Base-by-base conservation (phyloP, 1,139 yeast genomes). In the Yamadazyma membranifaciens region DNA sequence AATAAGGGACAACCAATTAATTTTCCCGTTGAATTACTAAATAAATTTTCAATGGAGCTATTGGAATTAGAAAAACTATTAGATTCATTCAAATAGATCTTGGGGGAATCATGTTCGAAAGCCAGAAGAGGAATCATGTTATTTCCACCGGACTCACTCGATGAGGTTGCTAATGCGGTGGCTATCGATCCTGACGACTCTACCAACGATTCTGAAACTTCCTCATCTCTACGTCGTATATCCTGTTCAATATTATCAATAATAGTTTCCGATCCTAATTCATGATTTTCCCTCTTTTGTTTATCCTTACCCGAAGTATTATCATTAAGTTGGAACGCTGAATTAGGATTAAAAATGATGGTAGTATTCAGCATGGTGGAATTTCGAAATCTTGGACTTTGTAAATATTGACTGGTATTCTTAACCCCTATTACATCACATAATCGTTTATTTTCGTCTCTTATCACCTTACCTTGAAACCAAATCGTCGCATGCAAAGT, bases 391-490 rank as follows among this genome's bases (percentile, higher is more conserved):
- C 54, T 29, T 2, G 52, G 52, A 30, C 52, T 43, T 9, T 36
- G 44, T 9, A 40, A 33, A 35, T 38, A 49, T 11, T 37, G 48
- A 3, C 63, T 48, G 2, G 72, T 65, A 43, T 65, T 64, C 38
- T 70, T 70, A 16, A 69, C 76, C 9, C 69, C 61, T 6, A 71
- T 52, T 44, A 66, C 53, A 40, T 77, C 78, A 53, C 83, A 78
- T 38, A 78, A 62, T 15, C 80, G 57, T 15, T 56, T 51, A 45
- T 67, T 67, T 37, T 71, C 69, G 41, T 65, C 63, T 16, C 63
- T 51, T 11, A 75, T 56, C 20, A 60, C 54, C 31, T 64, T 63
- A 3, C 80, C 82, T 60, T 67, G 63, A 50, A 72, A 77, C 39
- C 63, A 63, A 16, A 71, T 54, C 31, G 65, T 62, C n/a, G 75